Evolutionary conservation across 2,329 filamentous ascomycete species (phyloP).

Genomic region (Diaporthe longicolla): DNA sequence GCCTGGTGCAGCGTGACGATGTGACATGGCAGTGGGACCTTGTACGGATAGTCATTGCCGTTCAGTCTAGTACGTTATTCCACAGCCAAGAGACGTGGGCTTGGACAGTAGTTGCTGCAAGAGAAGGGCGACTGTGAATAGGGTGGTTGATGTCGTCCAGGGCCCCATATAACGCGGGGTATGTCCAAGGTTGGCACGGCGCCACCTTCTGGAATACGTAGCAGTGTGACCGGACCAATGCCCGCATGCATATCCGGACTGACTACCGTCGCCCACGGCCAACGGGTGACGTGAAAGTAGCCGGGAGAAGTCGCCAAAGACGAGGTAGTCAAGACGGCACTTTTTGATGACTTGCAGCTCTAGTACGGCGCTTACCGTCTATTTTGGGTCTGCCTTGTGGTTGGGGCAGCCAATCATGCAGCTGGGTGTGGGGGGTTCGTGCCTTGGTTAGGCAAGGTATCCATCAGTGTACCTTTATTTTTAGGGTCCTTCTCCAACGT

Average conservation of each 20-base stretch:
- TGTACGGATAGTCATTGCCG: background rate
- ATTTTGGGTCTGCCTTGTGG: conserved; percentile 15
- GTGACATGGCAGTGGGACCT: conserved; percentile 24
- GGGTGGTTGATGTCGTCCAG: background rate
- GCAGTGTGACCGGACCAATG: conserved; percentile 29
- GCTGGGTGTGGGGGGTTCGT: background rate
- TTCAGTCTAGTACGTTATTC: background rate
- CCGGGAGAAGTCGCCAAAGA: background rate
- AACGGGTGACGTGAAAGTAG: conserved; percentile 16
- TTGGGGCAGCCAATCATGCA: conserved; percentile 20
- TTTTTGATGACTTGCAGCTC: conserved; percentile 33
- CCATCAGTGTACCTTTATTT: background rate
- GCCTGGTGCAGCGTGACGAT: conserved; percentile 30
- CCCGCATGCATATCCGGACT: conserved; percentile 25
- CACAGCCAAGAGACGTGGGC: background rate
- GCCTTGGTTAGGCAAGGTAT: background rate
- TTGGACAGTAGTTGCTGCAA: background rate
- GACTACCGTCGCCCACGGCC: background rate
- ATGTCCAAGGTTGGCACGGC: background rate
- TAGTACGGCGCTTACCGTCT: conserved; percentile 33
- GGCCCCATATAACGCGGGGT: conserved; percentile 30
- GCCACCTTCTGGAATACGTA: conserved; percentile 7
- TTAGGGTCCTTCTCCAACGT: conserved; percentile 10
- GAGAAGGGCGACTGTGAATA: background rate
- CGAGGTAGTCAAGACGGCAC: conserved; percentile 3